Conservation (phyloP, 305 asterid genomes). For the Fraxinus sp. region DNA sequence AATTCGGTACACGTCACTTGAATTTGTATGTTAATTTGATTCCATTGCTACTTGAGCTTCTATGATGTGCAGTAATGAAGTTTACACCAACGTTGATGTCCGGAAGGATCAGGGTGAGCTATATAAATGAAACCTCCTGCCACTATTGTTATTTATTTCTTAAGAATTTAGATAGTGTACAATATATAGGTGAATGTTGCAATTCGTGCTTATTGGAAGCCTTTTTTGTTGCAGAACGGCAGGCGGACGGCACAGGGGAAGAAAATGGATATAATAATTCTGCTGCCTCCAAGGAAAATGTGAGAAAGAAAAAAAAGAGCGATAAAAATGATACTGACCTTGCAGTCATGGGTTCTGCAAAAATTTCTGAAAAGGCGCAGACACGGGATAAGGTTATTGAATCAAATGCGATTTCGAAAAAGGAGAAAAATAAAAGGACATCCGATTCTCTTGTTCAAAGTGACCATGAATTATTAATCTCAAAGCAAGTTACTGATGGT, state of each 20-base stretch:
- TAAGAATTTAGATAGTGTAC: background rate
- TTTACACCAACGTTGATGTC: conserved; percentile 13
- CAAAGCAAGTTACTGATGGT: conserved; percentile 26
- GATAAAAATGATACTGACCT: conserved; percentile 33
- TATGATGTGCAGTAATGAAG: conserved; percentile 34
- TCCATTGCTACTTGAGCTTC: conserved; percentile 25
- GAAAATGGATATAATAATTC: conserved; percentile 31
- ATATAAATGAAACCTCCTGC: background rate
- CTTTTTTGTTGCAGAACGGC: conserved; percentile 28
- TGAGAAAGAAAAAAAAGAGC: conserved; percentile 52
- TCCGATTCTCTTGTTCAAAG: conserved; percentile 3
- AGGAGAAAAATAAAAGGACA: conserved; percentile 18
- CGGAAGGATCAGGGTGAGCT: conserved; percentile 34
- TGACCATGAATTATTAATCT: conserved; percentile 10
- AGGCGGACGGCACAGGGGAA: conserved; percentile 14
- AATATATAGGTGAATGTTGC: background rate
- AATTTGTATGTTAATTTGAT: background rate
- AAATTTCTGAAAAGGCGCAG: conserved; percentile 10
- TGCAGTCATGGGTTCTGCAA: conserved; percentile 22
- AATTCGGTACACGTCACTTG: background rate
- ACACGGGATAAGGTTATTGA: conserved; percentile 24
- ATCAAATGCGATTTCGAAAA: conserved; percentile 17
- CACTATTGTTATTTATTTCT: background rate
- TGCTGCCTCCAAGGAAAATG: conserved; percentile 30
- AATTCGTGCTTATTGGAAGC: background rate